phyloP scores from a whole-genome alignment of 352 stramenopile genomes.

The Phytopythium oedochilum region DNA sequence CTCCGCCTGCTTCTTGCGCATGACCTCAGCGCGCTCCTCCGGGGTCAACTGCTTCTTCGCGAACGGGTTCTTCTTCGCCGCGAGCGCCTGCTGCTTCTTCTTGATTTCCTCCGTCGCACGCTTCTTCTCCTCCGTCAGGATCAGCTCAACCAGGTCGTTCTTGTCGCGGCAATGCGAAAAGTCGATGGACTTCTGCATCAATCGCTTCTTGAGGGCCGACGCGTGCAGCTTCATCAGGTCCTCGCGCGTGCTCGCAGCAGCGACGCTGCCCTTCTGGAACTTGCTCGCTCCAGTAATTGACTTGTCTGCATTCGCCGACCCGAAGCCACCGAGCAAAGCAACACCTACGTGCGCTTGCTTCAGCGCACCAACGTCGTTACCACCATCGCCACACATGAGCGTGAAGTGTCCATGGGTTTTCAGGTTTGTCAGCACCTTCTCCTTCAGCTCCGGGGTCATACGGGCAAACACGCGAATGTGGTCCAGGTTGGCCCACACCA shows the following conservation, averaged over 20 bases:
- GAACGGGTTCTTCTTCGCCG: slow-evolving; percentile 48
- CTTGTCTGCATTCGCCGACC: slow-evolving; percentile 85
- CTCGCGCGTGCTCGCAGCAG: slow-evolving; percentile 44
- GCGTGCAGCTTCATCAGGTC: slow-evolving; percentile 84
- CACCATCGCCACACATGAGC: slow-evolving; percentile 98
- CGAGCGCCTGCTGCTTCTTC: slow-evolving; percentile 45
- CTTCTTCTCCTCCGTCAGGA: slow-evolving; percentile 62
- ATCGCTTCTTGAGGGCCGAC: slow-evolving; percentile 81
- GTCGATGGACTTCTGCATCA: slow-evolving; percentile 66
- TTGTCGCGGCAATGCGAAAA: slow-evolving; percentile 70
- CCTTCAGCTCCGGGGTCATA: slow-evolving; percentile 96
- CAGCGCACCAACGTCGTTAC: slow-evolving; percentile 96
- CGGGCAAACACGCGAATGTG: slow-evolving; percentile 94
- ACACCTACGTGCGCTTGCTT: slow-evolving; percentile 91
- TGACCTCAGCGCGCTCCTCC: slow-evolving; percentile 83
- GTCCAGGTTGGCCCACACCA: slow-evolving; percentile 78
- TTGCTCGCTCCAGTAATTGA: slow-evolving; percentile 73
- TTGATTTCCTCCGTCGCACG: slow-evolving; percentile 49
- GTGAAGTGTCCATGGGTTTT: slow-evolving; percentile 91
- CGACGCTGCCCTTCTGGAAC: slow-evolving; percentile 63
- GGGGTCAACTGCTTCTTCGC: slow-evolving; percentile 54
- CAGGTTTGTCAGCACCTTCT: slow-evolving; percentile 93
- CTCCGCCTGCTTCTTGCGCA: slow-evolving; percentile 75
- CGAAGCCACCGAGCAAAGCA: slow-evolving; percentile 74
- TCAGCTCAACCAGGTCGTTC: slow-evolving; percentile 75